Base-by-base conservation (phyloP, 225 moss, liverwort and hornwort species). In the Ulota crispa region DNA sequence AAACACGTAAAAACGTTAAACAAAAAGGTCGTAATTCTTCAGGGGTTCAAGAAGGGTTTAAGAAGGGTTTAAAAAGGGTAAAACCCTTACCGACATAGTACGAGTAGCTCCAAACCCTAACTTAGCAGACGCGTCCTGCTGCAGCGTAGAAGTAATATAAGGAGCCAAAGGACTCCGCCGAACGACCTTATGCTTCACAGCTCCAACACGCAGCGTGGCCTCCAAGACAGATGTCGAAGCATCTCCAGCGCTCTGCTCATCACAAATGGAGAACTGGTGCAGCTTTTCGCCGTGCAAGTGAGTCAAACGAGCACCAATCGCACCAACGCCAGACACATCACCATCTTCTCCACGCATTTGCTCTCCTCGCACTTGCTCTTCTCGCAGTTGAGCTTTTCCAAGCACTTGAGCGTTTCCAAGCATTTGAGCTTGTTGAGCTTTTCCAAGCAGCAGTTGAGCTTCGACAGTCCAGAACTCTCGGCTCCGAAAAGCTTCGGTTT, bases 121-220 rank as follows among this genome's bases (percentile, higher is more conserved):
- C 84, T 96, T 96, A 64, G 84, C 88, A 42, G 98, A 99, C 14
- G 98, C 98, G 83, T 99, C 98, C 82, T 99, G 98, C 87, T 99
- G 98, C 81, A 99, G 80, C 8, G 93, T 93, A 8, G 95, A 95
- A 68, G 98, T 99, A 28, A 93, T 99, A 74, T 94, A 99, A 24
- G 98, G 98, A 73, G 94, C 88, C 1, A 70, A 83, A 57, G 98
- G 93, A 78, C 86, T 89, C 37, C 98, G 87, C 59, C 92, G 84
- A 36, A 92, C 75, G 30, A 87, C 64, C 70, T 91, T 90, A 57
- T 90, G 95, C 21, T 92, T 99, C 47, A 99, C 93, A 85, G 80
- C 87, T 55, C 66, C 88, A 36, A 96, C 92, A 32, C 86, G 75
- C 78, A 99, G 77, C 67, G 19, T 89, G 69, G 94, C 91, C 37